phyloP scores from a whole-genome alignment of 331 rosid species.

The Quercus tomentella region DNA sequence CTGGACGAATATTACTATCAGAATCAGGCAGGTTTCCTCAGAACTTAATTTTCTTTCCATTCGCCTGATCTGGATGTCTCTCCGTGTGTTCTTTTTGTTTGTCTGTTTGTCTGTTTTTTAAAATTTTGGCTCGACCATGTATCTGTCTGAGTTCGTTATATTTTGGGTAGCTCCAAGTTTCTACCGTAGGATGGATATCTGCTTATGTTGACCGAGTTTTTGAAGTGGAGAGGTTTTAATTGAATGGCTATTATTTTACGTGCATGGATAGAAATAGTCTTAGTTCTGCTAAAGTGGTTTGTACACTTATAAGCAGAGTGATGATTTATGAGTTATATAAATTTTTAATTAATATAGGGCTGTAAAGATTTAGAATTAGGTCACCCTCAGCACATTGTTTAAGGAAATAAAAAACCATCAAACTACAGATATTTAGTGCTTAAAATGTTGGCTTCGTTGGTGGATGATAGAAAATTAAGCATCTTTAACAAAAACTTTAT shows the following conservation, averaged over 20 bases:
- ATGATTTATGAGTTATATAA: too few species aligned
- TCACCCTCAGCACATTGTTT: neutral
- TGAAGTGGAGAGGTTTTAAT: too few species aligned
- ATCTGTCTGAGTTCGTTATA: neutral
- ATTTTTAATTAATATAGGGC: neutral
- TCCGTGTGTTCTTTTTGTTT: neutral
- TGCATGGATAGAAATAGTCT: too few species aligned
- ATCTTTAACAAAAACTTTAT: too few species aligned
- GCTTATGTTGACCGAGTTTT: too few species aligned
- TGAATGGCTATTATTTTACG: too few species aligned
- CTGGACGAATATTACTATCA: constrained; percentile 44
- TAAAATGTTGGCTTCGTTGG: neutral
- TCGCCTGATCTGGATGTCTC: neutral
- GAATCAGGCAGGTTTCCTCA: constrained; percentile 38
- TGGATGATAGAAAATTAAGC: too few species aligned
- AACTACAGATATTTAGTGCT: neutral
- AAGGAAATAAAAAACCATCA: neutral
- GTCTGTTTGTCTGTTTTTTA: neutral
- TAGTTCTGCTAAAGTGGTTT: too few species aligned
- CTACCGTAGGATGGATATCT: too few species aligned
- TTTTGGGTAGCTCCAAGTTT: neutral
- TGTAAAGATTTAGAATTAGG: neutral
- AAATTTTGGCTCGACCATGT: neutral
- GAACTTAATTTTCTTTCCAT: neutral
- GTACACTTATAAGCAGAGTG: too few species aligned